A percentile compares a stretch with the other conserved stretches of the same genome.
Conservation (phyloP, 164 flowering plant genomes). For the Paratinospora sagittata region DNA sequence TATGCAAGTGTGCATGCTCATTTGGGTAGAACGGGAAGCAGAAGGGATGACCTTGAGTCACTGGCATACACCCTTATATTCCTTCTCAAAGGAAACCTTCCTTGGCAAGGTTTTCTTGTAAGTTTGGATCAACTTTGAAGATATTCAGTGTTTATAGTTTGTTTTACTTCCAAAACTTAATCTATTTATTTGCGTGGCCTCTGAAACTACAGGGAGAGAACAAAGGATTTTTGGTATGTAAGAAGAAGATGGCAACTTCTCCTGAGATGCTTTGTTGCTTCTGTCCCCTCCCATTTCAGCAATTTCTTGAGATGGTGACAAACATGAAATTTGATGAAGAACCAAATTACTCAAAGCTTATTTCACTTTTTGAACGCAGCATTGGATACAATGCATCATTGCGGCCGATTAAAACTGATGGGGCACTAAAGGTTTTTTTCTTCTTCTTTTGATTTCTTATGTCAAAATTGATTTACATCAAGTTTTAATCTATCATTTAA, state of each 20-base stretch:
- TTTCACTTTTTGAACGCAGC: conserved; percentile 39
- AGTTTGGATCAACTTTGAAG: conserved; percentile 8
- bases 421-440: conserved; percentile 37
- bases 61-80: conserved; percentile 55
- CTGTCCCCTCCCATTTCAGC: conserved; percentile 45
- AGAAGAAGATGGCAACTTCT: conserved; percentile 53
- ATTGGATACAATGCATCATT: conserved; percentile 28
- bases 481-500: background rate
- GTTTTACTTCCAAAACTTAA: background rate
- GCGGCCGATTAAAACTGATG: conserved; percentile 44
- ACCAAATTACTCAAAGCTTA: conserved; percentile 46
- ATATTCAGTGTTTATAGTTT: background rate
- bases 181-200: conserved; percentile 4
- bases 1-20: conserved; percentile 74
- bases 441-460: background rate
- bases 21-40: conserved; percentile 57
- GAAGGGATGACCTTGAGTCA: conserved; percentile 68
- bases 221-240: conserved; percentile 55
- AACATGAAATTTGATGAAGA: conserved; percentile 57
- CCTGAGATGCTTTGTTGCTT: conserved; percentile 40
- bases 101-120: conserved; percentile 57
- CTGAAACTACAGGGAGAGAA: conserved; percentile 49
- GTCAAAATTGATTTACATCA: background rate
- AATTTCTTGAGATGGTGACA: conserved; percentile 49
- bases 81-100: conserved; percentile 49